phyloP scores from a whole-genome alignment of 202 grass and related monocot genomes.

The Zoysia matrella region DNA sequence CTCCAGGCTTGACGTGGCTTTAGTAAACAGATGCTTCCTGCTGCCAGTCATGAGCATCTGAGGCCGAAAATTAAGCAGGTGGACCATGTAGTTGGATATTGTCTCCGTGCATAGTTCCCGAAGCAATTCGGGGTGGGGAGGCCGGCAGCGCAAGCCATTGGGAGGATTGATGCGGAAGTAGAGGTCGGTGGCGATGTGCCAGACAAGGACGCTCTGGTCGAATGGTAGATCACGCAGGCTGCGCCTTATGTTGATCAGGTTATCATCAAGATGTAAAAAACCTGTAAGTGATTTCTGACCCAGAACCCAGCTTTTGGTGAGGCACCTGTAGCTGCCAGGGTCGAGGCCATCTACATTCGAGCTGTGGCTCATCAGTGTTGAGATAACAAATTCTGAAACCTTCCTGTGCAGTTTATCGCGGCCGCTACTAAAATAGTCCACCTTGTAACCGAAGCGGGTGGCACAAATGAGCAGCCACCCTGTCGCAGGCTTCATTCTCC shows the following conservation, averaged over 20 bases:
- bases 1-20: not conserved
- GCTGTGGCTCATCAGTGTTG: too few species aligned
- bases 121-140: too few species aligned
- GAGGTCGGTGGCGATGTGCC: conserved; percentile 1
- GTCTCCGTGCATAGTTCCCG: not conserved
- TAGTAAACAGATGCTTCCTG: not conserved
- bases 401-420: not conserved
- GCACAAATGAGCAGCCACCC: not conserved
- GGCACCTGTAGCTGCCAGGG: not conserved
- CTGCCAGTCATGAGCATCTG: conserved; percentile 20
- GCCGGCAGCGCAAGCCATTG: too few species aligned
- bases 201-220: not conserved
- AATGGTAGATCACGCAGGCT: not conserved
- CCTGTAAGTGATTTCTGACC: not conserved
- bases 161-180: not conserved
- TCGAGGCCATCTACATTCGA: not conserved
- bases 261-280: too few species aligned
- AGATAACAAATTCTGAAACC: not conserved
- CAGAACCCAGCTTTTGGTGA: not conserved
- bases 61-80: not conserved
- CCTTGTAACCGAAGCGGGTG: too few species aligned
- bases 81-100: not conserved
- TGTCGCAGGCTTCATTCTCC: not conserved
- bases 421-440: rapidly evolving
- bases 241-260: not conserved